Conservation (phyloP, 2,329 filamentous ascomycete species). For the Bipolaris bicolor region DNA sequence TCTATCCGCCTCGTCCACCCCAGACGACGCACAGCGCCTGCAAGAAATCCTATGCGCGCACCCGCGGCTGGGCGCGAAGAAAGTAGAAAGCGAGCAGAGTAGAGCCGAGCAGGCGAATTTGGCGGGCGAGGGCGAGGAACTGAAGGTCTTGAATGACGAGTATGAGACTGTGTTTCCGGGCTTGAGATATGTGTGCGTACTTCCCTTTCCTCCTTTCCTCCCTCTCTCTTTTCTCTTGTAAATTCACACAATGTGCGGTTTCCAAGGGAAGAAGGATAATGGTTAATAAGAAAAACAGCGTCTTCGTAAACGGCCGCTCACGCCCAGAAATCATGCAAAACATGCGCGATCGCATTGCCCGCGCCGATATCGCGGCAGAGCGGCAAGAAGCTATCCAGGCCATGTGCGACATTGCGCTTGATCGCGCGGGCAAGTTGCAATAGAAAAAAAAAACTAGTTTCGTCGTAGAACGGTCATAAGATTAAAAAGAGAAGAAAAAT, state of each 20-base stretch:
- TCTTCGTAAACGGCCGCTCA: conserved; percentile 85
- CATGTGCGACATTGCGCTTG: conserved; percentile 89
- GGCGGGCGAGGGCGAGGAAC: conserved; percentile 60
- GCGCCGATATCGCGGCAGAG: conserved; percentile 70
- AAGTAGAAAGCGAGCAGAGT: conserved; percentile 81
- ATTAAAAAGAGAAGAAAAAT: too few species aligned
- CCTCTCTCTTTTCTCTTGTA: background rate
- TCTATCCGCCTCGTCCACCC: conserved; percentile 33
- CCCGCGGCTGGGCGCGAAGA: conserved; percentile 80
- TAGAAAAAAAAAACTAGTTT: background rate
- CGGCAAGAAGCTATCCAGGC: conserved; percentile 77
- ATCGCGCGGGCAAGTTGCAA: conserved; percentile 69
- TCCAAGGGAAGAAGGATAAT: too few species aligned
- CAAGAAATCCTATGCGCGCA: conserved; percentile 79
- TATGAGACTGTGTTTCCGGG: conserved; percentile 85
- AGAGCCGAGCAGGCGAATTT: conserved; percentile 82
- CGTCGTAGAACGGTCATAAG: too few species aligned
- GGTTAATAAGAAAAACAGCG: conserved; percentile 39
- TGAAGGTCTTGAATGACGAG: conserved; percentile 70
- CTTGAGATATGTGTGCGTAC: conserved; percentile 73
- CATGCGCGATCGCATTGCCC: conserved; percentile 75
- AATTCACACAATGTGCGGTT: too few species aligned
- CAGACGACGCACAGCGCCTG: conserved; percentile 63
- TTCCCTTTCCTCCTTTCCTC: background rate
- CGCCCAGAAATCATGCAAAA: conserved; percentile 78